Evolutionary conservation across 1,284 basidiomycete genomes (phyloP).

Genomic region (Microstroma glucosiphilum): DNA sequence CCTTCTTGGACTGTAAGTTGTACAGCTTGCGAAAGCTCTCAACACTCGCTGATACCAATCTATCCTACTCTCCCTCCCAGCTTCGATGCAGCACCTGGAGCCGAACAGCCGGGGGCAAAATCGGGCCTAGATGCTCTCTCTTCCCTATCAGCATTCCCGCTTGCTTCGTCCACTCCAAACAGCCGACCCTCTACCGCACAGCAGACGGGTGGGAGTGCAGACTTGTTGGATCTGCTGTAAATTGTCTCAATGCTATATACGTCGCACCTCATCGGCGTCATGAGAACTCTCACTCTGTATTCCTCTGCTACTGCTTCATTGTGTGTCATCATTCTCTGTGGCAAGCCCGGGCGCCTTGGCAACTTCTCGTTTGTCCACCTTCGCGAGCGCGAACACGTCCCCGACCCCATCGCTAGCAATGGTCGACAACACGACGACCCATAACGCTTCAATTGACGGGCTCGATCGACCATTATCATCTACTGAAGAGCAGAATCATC

Average conservation of each 20-base stretch:
- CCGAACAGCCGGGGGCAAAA: slow-evolving; percentile 29
- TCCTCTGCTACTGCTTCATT: no score
- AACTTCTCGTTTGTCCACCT: no score
- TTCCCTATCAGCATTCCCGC: slow-evolving; percentile 17
- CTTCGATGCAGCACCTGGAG: slow-evolving; percentile 36
- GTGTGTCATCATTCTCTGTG: no score
- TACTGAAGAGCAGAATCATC: no score
- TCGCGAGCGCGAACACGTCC: no score
- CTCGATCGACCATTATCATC: no score
- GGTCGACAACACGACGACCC: no score
- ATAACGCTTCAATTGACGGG: no score
- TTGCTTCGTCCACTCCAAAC: background rate
- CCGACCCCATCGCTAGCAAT: no score
- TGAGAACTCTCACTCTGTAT: no score
- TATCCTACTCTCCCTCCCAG: slow-evolving; percentile 9
- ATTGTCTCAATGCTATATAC: background rate
- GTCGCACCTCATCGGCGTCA: no score
- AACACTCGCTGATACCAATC: background rate
- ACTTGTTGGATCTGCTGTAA: slow-evolving; percentile 13
- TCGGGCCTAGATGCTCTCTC: slow-evolving; percentile 31
- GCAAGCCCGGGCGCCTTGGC: no score
- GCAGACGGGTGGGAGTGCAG: slow-evolving; percentile 8
- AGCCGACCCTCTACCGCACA: background rate
- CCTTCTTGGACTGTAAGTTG: slow-evolving; percentile 30
- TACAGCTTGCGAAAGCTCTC: background rate